Evolutionary conservation across 768 basidiomycete species (phyloP).

Genomic region (Phanerodontia chrysosporium): DNA sequence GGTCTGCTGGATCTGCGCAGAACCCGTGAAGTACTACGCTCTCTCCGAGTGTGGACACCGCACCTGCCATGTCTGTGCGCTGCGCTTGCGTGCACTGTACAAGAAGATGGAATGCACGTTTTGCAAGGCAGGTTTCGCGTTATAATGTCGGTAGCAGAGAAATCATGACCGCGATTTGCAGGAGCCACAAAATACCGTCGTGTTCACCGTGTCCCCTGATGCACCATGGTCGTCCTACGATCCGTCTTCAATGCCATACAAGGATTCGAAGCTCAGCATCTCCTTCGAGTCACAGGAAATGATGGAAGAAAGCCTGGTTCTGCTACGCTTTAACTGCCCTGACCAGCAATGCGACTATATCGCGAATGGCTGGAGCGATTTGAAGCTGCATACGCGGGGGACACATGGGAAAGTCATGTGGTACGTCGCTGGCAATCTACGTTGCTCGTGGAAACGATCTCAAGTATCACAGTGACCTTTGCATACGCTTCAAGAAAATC

Average conservation of each 20-base stretch:
- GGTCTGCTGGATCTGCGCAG: conserved; percentile 92
- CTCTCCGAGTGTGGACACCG: conserved; percentile 89
- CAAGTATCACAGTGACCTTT: conserved; percentile 62
- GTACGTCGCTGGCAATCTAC: conserved; percentile 35
- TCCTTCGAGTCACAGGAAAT: conserved; percentile 87
- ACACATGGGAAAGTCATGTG: conserved; percentile 79
- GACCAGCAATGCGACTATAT: conserved; percentile 79
- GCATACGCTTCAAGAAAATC: conserved; percentile 86
- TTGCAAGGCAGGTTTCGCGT: conserved; percentile 66
- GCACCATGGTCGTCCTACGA: conserved; percentile 55
- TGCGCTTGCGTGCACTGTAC: conserved; percentile 86
- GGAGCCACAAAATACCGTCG: conserved; percentile 71
- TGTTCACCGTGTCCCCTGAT: conserved; percentile 69
- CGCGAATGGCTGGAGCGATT: conserved; percentile 83
- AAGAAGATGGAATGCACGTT: conserved; percentile 94
- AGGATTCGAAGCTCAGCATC: conserved; percentile 71
- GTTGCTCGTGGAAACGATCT: not conserved
- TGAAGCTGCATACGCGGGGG: conserved; percentile 79
- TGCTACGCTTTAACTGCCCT: conserved; percentile 94
- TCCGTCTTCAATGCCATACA: conserved; percentile 52
- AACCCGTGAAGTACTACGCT: conserved; percentile 86
- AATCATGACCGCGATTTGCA: conserved; percentile 23
- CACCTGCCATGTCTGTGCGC: conserved; percentile 91
- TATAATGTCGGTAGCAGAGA: not conserved
- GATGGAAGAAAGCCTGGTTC: conserved; percentile 91